Conservation (phyloP, 176 grass and related monocot genomes). For the Typha latifolia region DNA sequence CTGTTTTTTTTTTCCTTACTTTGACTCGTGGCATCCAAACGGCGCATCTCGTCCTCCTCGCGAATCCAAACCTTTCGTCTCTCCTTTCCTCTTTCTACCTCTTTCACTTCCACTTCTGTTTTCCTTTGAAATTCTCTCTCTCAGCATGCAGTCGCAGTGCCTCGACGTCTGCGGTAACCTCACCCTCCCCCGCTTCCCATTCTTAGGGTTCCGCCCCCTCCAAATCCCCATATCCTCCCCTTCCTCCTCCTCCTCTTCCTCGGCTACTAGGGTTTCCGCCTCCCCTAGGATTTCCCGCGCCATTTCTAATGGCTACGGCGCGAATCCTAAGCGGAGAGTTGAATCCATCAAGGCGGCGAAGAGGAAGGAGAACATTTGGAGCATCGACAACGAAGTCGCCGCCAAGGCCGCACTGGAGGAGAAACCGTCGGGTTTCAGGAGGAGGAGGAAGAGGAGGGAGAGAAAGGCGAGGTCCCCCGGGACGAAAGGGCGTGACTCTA, state of each 20-base stretch:
- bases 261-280: constrained; percentile 8
- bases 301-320: not conserved
- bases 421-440: constrained; percentile 15
- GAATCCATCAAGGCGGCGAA: constrained; percentile 30
- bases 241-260: not conserved
- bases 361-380: constrained; percentile 90
- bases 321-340: constrained; percentile 1
- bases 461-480: constrained; percentile 13
- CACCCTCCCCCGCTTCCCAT: not conserved
- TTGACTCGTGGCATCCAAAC: not conserved
- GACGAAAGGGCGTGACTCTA: constrained; percentile 32
- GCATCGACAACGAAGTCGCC: constrained; percentile 66
- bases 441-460: constrained; percentile 20
- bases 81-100: not conserved
- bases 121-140: not conserved
- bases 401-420: constrained; percentile 7
- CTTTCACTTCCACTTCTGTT: not conserved
- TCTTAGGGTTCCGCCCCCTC: not conserved
- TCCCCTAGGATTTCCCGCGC: constrained; percentile 20
- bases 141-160: constrained; percentile 57
- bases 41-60: not conserved
- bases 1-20: too few species aligned
- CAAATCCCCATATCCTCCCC: not conserved
- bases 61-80: not conserved
- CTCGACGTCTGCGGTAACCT: constrained; percentile 39